These are phyloP conservation scores for Pseudogymnoascus sp. DNA, from an alignment of 2,329 filamentous ascomycete genomes.

Conservation along the genomic window DNA sequence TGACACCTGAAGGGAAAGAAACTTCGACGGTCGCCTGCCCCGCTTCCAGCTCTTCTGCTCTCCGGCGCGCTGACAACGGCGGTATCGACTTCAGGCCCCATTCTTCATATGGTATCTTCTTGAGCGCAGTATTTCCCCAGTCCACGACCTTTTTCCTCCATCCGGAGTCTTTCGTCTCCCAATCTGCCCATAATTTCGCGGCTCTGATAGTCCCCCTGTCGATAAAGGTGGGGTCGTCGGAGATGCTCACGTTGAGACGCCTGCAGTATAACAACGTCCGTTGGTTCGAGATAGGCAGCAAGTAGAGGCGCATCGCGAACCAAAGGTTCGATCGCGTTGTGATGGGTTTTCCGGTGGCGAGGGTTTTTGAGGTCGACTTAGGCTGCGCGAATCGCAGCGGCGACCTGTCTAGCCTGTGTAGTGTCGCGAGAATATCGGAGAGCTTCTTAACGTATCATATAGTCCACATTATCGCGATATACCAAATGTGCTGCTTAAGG, in stretches of 20 bases:
- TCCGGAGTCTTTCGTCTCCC: constrained; percentile 75
- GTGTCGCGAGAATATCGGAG: neutral
- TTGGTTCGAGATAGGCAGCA: constrained; percentile 85
- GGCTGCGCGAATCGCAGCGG: neutral
- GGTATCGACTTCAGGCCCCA: constrained; percentile 96
- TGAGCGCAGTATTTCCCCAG: constrained; percentile 78
- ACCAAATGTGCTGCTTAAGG: neutral
- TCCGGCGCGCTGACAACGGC: constrained; percentile 59
- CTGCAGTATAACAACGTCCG: constrained; percentile 91
- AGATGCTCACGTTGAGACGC: constrained; percentile 50
- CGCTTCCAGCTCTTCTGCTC: constrained; percentile 54
- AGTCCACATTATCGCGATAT: neutral
- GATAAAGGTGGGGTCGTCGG: constrained; percentile 45
- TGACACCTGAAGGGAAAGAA: constrained; percentile 63
- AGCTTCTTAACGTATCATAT: neutral
- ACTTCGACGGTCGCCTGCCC: constrained; percentile 61
- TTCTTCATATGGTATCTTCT: constrained; percentile 90
- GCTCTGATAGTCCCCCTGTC: constrained; percentile 67
- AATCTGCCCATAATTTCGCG: constrained; percentile 69
- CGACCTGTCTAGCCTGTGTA: neutral
- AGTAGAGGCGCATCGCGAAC: constrained; percentile 72
- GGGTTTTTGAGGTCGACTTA: neutral
- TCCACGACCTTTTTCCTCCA: constrained; percentile 84
- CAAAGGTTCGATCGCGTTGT: neutral
- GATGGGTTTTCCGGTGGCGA: neutral